Conservation (phyloP, 257 asterid species). For the Asclepias syriaca region DNA sequence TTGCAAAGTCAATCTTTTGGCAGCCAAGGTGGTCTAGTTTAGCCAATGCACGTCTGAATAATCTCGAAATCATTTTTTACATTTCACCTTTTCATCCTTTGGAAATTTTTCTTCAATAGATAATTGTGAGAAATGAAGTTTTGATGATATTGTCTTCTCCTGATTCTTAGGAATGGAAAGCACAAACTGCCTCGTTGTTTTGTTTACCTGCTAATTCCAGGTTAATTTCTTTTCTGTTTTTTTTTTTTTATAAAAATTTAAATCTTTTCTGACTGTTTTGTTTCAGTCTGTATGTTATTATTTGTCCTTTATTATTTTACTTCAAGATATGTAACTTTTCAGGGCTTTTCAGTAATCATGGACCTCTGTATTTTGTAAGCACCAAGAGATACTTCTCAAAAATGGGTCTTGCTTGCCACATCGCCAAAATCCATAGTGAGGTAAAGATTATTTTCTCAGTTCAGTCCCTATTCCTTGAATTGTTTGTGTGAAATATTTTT, state of each 20-base stretch:
- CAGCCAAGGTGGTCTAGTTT: background rate
- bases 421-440: slow-evolving; percentile 92
- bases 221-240: slow-evolving; percentile 16
- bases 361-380: slow-evolving; percentile 81
- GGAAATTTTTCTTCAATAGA: background rate
- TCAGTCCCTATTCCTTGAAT: background rate
- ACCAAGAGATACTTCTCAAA: slow-evolving; percentile 75
- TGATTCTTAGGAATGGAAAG: slow-evolving; percentile 60
- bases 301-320: slow-evolving; percentile 16
- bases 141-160: slow-evolving; percentile 11
- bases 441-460: slow-evolving; percentile 24
- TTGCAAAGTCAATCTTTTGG: background rate
- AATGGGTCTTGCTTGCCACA: slow-evolving; percentile 93
- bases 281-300: background rate
- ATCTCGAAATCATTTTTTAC: background rate
- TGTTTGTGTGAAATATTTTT: slow-evolving; percentile 8
- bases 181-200: slow-evolving; percentile 75
- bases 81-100: background rate
- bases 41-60: background rate
- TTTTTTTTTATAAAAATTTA: background rate
- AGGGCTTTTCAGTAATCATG: slow-evolving; percentile 94
- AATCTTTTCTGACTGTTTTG: slow-evolving; percentile 10
- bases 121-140: background rate
- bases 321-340: slow-evolving; percentile 16
- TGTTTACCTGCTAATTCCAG: slow-evolving; percentile 92